These are phyloP conservation scores for Massariosphaeria phaeospora DNA, from an alignment of 495 filamentous ascomycete species.

Conservation along the genomic window DNA sequence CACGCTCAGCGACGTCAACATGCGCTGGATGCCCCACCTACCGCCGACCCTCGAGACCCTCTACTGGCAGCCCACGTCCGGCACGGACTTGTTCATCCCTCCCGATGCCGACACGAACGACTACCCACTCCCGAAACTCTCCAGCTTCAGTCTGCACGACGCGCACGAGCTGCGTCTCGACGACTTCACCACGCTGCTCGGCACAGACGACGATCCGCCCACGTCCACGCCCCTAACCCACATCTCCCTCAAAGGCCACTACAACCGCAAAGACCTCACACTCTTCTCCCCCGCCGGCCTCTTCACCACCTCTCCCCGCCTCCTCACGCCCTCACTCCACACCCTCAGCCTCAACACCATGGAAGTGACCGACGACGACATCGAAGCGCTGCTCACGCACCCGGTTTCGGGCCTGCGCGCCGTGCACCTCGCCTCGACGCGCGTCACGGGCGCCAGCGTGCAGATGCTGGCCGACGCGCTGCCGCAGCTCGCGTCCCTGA, in stretches of 20 bases:
- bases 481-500: conserved; percentile 4
- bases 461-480: conserved; percentile 19
- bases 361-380: conserved; percentile 3
- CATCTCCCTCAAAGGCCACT: too few species aligned
- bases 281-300: conserved; percentile 2
- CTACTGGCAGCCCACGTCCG: too few species aligned
- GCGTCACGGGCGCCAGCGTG: conserved; percentile 18
- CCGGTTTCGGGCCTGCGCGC: neutral
- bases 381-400: conserved; percentile 9
- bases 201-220: too few species aligned
- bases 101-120: too few species aligned
- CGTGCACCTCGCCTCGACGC: conserved; percentile 16
- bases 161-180: too few species aligned
- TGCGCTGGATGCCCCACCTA: too few species aligned
- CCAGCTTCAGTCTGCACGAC: too few species aligned
- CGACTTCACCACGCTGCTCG: too few species aligned
- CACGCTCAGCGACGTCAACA: neutral
- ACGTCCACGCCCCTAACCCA: too few species aligned
- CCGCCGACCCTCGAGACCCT: too few species aligned
- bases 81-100: too few species aligned
- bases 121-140: too few species aligned
- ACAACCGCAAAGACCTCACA: neutral
- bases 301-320: neutral
- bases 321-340: neutral
- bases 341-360: neutral